Evolutionary conservation across 148 eudicot species (phyloP), one percentile per base, ranked within the genome.

Genomic region (Cornus florida): DNA sequence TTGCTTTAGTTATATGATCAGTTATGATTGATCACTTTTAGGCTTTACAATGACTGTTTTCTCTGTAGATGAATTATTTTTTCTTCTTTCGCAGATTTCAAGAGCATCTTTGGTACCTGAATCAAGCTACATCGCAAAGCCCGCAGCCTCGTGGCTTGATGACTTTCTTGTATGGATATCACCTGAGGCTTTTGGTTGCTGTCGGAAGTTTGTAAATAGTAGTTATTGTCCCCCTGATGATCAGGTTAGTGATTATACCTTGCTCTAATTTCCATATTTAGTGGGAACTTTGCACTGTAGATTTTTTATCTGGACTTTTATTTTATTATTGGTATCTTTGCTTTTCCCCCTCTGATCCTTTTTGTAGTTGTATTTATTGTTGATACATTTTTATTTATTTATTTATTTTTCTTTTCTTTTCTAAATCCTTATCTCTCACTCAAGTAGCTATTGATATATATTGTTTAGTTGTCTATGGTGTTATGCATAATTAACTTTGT

Each of bases 131-230:
- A 89, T 91, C 83, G 94, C 94, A 62, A 91, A 89, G 82, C 94
- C 94, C 48, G 94, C 92, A 72, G 92, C 94, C 38, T 91, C 92
- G 50, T 91, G 94, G 94, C 94, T 91, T 75, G 94, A 91, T 84
- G 94, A 91, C 79, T 91, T 91, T 85, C 94, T 91, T 69, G 94
- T 91, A 53, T 91, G 94, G 94, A 60, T 91, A 74, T 91, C 94
- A 35, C 94, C 94, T 39, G 94, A 91, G 84, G 94, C 94, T 77
- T 91, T 91, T 84, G 92, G 94, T 41, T 91, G 94, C 75, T 91
- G 94, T 81, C 86, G 94, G 46, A 91, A 89, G 80, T 91, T 87
- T 75, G 78, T 76, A 56, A 84, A 91, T 86, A 87, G 86, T 23
- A 89, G 86, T 79, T 91, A 89, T 82, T 89, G 92, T 75, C 94